Evolutionary conservation across 2,329 filamentous ascomycete genomes (phyloP).

Genomic region (Coniochaeta sp.): DNA sequence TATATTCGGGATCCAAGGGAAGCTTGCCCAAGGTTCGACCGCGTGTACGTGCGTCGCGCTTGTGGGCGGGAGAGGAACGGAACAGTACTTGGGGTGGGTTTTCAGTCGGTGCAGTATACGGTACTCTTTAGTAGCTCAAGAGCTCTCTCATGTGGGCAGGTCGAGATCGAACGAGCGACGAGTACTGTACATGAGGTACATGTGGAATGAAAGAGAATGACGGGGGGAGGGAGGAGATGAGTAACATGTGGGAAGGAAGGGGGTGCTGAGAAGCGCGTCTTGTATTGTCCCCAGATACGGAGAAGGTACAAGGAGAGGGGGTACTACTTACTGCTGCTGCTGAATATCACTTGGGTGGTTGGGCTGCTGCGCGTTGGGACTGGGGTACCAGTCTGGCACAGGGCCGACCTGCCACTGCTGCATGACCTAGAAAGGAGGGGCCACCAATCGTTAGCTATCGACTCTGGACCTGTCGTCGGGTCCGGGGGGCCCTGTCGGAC

Average conservation of each 20-base stretch:
- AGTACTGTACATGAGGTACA: constrained; percentile 3
- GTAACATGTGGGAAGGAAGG: constrained; percentile 3
- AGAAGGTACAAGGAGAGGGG: constrained; percentile 20
- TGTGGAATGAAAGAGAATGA: neutral
- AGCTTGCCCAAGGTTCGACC: constrained; percentile 1
- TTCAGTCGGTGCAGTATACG: neutral
- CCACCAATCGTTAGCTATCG: neutral
- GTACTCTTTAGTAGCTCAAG: constrained; percentile 1
- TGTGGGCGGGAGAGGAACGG: neutral
- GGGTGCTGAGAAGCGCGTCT: constrained; percentile 4
- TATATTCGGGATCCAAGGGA: constrained; percentile 1
- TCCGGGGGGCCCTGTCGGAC: neutral
- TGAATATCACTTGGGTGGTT: constrained; percentile 48
- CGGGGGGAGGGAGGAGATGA: neutral
- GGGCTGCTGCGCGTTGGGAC: constrained; percentile 39
- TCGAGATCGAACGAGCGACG: neutral
- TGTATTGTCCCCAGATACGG: constrained; percentile 13
- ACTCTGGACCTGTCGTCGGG: neutral
- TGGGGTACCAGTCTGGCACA: constrained; percentile 49
- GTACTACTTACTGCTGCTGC: constrained; percentile 43
- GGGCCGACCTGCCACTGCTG: constrained; percentile 56
- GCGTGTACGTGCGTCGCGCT: constrained; percentile 3
- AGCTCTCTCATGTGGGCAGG: neutral
- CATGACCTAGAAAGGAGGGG: constrained; percentile 38
- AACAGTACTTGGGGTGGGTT: constrained; percentile 1